Conservation (phyloP, 2,329 filamentous ascomycete species). For the Eutypella sp. region DNA sequence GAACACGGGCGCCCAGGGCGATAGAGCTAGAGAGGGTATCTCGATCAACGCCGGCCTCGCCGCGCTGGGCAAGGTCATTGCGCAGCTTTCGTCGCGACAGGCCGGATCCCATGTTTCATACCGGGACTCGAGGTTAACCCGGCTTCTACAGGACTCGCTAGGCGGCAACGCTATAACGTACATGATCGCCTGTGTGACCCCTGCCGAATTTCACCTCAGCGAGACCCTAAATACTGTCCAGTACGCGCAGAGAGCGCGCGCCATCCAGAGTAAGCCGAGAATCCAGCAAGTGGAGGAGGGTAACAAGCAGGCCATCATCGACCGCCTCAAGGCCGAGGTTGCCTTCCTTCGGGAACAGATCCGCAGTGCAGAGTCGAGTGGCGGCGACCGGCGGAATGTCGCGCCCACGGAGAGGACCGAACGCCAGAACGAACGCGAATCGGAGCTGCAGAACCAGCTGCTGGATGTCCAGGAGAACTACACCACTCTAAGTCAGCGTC, state of each 20-base stretch:
- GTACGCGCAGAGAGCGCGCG: conserved; percentile 91
- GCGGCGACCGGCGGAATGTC: conserved; percentile 49
- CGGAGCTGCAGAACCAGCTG: conserved; percentile 88
- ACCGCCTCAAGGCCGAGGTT: conserved; percentile 88
- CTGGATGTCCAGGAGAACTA: conserved; percentile 95
- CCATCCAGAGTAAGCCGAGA: conserved; percentile 94
- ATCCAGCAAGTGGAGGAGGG: conserved; percentile 92
- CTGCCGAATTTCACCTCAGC: conserved; percentile 93
- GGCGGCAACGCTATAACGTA: conserved; percentile 97
- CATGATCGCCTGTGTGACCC: conserved; percentile 98
- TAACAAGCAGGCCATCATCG: conserved; percentile 91
- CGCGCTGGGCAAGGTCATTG: conserved; percentile 95
- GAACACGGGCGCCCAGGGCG: conserved; percentile 92
- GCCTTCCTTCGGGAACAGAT: conserved; percentile 92
- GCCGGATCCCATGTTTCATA: conserved; percentile 91
- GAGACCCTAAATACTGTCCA: conserved; percentile 97
- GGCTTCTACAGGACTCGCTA: conserved; percentile 90
- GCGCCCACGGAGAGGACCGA: conserved; percentile 67
- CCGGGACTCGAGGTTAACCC: conserved; percentile 93
- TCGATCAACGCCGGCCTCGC: conserved; percentile 96
- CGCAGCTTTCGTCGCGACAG: conserved; percentile 87
- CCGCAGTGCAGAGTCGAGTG: conserved; percentile 68
- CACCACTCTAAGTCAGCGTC: conserved; percentile 80
- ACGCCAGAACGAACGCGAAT: conserved; percentile 76
- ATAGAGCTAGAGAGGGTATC: conserved; percentile 91